Evolutionary conservation across 2,329 filamentous ascomycete species (phyloP).

Genomic region (Curvularia verruculosa): DNA sequence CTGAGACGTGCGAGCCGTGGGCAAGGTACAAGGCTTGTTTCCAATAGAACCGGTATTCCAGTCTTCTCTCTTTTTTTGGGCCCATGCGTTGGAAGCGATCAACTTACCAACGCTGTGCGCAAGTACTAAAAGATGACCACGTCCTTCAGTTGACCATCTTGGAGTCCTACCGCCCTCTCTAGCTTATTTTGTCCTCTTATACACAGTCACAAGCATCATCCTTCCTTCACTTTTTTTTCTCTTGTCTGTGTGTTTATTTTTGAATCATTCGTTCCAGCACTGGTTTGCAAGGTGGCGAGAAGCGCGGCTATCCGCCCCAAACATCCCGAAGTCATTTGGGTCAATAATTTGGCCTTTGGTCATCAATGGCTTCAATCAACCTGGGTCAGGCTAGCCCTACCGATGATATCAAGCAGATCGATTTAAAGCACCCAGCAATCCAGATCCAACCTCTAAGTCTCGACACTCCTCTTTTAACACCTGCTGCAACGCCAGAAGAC

Average conservation of each 20-base stretch:
- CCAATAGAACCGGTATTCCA: slow-evolving; percentile 49
- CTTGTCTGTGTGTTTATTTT: neutral
- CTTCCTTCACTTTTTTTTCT: neutral
- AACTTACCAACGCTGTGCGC: slow-evolving; percentile 21
- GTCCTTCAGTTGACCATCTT: slow-evolving; percentile 31
- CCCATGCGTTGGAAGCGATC: slow-evolving; percentile 38
- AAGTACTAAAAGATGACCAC: slow-evolving; percentile 49
- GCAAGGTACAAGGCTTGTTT: slow-evolving; percentile 47
- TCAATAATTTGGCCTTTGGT: slow-evolving; percentile 25
- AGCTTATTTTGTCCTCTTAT: slow-evolving; percentile 12
- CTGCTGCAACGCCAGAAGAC: slow-evolving; percentile 37
- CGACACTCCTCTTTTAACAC: slow-evolving; percentile 37
- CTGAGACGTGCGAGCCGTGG: slow-evolving; percentile 39
- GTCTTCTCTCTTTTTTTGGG: slow-evolving; percentile 30
- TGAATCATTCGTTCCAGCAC: slow-evolving; percentile 10
- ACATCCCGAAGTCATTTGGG: slow-evolving; percentile 27
- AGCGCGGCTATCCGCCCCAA: slow-evolving; percentile 35
- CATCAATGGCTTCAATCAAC: slow-evolving; percentile 43
- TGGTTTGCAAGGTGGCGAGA: slow-evolving; percentile 30
- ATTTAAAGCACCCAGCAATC: slow-evolving; percentile 44
- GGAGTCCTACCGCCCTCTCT: slow-evolving; percentile 21
- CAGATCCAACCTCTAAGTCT: slow-evolving; percentile 38
- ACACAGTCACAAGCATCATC: slow-evolving; percentile 6
- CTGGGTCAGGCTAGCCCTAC: slow-evolving; percentile 36
- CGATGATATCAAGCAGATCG: slow-evolving; percentile 32